Evolutionary conservation across 805 yeast species (phyloP), one percentile per base, ranked within the genome.

Genomic region (Kregervanrija fluxuum): DNA sequence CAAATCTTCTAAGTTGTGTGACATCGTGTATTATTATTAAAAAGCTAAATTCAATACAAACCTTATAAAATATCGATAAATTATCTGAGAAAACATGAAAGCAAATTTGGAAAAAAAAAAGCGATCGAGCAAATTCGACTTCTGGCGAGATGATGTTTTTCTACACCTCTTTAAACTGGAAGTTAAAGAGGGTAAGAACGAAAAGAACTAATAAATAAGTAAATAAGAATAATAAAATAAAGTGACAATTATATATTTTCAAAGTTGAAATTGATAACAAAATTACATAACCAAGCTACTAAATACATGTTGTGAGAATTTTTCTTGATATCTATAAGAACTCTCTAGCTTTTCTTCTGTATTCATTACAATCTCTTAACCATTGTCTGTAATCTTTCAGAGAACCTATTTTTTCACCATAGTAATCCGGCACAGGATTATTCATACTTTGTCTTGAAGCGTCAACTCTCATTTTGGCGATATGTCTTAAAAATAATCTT

Each of bases 351-450:
- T 86, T 88, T 69, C 90, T 79, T 61, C 82, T 79, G 70, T 84
- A 93, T 33, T 95, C 89, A 57, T 87, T 83, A 59, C 96, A 86
- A 64, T 93, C 98, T 58, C 98, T 79, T 57, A 93, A 73, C 99
- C 99, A 93, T 64, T 86, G 93, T 67, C 89, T 85, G 67, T 93
- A 93, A 52, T 80, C 90, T 54, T 78, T 77, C 59, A 91, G 66
- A 43, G 95, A 83, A 43, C 88, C 87, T 49, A 93, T 90, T 65
- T 86, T 86, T 68, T 93, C 99, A 35, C 99, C 99, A 61, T 93
- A 93, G 67, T 89, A 93, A 65, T 93, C 99, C n/a, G 97, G 96
- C 39, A 93, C 95, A 11, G 98, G 98, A 66, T 91, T 93, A 44
- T 85, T 75, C 66, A 89, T 83, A 57, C 89, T 79, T 67, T 90